These are phyloP conservation scores for Aspergillus luchuensis DNA, from an alignment of 2,329 filamentous ascomycete genomes.

Conservation along the genomic window DNA sequence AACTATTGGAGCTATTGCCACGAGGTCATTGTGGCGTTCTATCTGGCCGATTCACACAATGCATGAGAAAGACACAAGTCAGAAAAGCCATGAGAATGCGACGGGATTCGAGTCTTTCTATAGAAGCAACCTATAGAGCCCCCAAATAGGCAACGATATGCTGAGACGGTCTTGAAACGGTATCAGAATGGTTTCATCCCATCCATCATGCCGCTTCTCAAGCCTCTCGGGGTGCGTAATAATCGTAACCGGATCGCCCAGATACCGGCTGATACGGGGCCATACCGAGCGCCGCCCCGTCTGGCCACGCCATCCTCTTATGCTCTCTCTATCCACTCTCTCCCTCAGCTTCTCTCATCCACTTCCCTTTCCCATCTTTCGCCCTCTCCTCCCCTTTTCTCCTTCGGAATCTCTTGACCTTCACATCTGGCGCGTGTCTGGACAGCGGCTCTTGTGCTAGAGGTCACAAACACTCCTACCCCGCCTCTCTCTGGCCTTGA, in stretches of 20 bases:
- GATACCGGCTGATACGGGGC: neutral
- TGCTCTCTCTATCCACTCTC: slow-evolving; percentile 5
- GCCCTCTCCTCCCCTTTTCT: neutral
- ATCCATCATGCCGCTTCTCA: neutral
- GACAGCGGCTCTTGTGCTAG: too few relatives aligned
- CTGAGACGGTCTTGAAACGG: slow-evolving; percentile 17
- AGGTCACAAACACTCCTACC: too few relatives aligned
- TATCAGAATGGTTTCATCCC: neutral
- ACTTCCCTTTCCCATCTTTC: neutral
- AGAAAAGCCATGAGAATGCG: neutral
- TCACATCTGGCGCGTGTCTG: too few relatives aligned
- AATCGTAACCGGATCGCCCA: neutral
- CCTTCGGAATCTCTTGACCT: neutral
- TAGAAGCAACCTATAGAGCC: slow-evolving; percentile 14
- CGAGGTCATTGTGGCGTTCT: neutral
- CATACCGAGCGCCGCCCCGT: slow-evolving; percentile 8
- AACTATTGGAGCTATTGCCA: neutral
- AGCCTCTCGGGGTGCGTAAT: neutral
- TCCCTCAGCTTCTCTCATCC: neutral
- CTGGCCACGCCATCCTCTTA: slow-evolving; percentile 18
- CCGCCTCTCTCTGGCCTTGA: too few relatives aligned
- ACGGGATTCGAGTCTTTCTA: neutral
- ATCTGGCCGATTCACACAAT: neutral
- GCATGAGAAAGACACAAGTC: neutral
- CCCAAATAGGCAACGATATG: slow-evolving; percentile 15